Conservation (phyloP, 768 basidiomycete species). For the Lactarius sp. region DNA sequence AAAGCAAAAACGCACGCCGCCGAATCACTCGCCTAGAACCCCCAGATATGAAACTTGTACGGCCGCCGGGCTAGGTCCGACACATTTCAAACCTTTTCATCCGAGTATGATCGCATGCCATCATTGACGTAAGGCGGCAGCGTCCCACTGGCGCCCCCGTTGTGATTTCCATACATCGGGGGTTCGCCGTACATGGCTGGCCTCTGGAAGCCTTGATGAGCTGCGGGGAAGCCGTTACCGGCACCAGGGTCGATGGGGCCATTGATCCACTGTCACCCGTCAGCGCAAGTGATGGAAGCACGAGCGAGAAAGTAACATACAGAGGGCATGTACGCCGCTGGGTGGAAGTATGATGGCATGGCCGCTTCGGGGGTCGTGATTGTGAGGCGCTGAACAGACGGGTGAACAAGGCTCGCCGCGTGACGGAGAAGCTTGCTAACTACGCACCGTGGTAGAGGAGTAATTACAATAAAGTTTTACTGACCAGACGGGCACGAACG, state of each 20-base stretch:
- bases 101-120: conserved; percentile 25
- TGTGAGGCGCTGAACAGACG: conserved; percentile 34
- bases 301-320: conserved; percentile 28
- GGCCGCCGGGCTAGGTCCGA: conserved; percentile 22
- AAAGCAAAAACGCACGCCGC: neutral
- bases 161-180: conserved; percentile 41
- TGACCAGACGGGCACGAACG: conserved; percentile 38
- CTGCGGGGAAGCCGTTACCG: neutral
- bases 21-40: neutral
- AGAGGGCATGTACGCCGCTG: conserved; percentile 41
- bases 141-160: conserved; percentile 15
- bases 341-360: conserved; percentile 38
- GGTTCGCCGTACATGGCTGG: conserved; percentile 37
- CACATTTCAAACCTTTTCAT: conserved; percentile 31
- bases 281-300: neutral
- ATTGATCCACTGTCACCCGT: conserved; percentile 37
- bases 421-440: neutral
- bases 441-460: conserved; percentile 35
- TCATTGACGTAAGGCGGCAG: conserved; percentile 30
- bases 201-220: conserved; percentile 24
- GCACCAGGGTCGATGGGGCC: conserved; percentile 33
- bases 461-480: conserved; percentile 40
- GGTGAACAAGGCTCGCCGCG: neutral
- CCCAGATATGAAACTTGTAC: neutral
- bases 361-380: conserved; percentile 37